A percentile compares a stretch with the other conserved stretches of the same genome.
phyloP scores from a whole-genome alignment of 495 filamentous ascomycete genomes.

The Elasticomyces elasticus region DNA sequence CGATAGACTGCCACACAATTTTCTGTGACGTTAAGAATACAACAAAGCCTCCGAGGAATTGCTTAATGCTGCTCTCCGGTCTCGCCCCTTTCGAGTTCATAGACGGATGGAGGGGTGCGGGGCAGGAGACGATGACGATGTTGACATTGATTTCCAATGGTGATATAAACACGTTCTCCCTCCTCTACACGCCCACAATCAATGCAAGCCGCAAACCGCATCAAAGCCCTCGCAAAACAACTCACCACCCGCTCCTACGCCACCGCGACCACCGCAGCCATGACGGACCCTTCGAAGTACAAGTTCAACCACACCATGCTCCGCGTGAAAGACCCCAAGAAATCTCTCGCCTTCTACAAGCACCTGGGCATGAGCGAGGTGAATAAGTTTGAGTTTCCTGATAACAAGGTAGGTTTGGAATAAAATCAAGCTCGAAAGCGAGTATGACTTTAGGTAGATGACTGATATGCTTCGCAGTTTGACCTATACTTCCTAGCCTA shows the following conservation, averaged over 20 bases:
- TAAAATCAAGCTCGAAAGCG: too few relatives aligned
- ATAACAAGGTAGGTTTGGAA: conserved; percentile 67
- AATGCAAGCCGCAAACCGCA: conserved; percentile 4
- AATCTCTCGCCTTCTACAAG: conserved; percentile 90
- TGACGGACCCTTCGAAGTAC: conserved; percentile 76
- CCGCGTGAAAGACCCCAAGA: conserved; percentile 87
- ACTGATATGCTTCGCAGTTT: too few relatives aligned
- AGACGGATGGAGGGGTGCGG: neutral
- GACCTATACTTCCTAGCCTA: conserved; percentile 70
- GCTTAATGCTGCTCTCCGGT: neutral
- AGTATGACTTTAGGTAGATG: too few relatives aligned
- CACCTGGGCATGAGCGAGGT: conserved; percentile 83
- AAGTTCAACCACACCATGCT: conserved; percentile 56
- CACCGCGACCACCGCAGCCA: conserved; percentile 41
- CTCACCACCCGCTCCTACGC: conserved; percentile 9
- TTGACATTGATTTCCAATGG: neutral
- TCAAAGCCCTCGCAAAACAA: neutral
- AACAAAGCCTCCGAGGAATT: neutral
- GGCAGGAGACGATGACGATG: neutral
- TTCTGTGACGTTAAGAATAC: too few relatives aligned
- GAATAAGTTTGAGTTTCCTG: conserved; percentile 60
- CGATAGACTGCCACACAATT: too few relatives aligned
- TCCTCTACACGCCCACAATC: neutral
- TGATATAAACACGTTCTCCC: neutral
- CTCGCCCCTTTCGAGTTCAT: neutral